Evolutionary conservation across 106 monocot genomes (phyloP).

Genomic region (Acorus gramineus): DNA sequence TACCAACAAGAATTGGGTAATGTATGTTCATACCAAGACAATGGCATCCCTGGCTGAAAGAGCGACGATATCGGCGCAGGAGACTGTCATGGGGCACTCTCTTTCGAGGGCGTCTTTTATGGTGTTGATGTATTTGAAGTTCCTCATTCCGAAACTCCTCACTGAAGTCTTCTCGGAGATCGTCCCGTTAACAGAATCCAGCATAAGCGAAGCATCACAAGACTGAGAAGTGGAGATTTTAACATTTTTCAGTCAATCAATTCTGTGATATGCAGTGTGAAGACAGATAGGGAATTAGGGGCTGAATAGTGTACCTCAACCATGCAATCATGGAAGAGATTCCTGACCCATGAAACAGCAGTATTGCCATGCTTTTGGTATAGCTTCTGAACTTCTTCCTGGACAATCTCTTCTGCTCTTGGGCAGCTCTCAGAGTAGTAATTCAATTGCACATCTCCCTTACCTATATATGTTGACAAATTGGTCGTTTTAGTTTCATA

Average conservation of each 20-base stretch:
- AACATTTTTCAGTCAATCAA: too few relatives aligned
- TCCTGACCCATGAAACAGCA: conserved; percentile 58
- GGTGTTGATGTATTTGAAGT: conserved; percentile 49
- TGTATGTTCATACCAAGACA: conserved; percentile 7
- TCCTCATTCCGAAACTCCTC: conserved; percentile 67
- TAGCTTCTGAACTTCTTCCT: conserved; percentile 35
- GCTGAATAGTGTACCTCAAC: conserved; percentile 21
- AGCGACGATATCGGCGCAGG: conserved; percentile 60
- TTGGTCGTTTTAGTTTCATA: too few relatives aligned
- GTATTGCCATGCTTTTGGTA: conserved; percentile 63
- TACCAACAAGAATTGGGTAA: too few relatives aligned
- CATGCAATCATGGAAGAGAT: conserved; percentile 73
- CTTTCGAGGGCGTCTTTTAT: conserved; percentile 49
- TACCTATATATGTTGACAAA: background rate
- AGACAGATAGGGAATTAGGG: background rate
- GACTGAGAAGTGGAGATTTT: conserved; percentile 12
- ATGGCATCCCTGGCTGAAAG: conserved; percentile 50
- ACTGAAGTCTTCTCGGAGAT: conserved; percentile 32
- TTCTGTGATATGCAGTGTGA: too few relatives aligned
- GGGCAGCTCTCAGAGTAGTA: conserved; percentile 55
- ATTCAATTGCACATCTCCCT: conserved; percentile 10
- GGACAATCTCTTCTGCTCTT: conserved; percentile 42
- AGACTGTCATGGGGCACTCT: conserved; percentile 51
- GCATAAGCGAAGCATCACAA: conserved; percentile 53
- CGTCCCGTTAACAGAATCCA: conserved; percentile 11